phyloP scores from a whole-genome alignment of 768 basidiomycete species.

The Russula sp. region DNA sequence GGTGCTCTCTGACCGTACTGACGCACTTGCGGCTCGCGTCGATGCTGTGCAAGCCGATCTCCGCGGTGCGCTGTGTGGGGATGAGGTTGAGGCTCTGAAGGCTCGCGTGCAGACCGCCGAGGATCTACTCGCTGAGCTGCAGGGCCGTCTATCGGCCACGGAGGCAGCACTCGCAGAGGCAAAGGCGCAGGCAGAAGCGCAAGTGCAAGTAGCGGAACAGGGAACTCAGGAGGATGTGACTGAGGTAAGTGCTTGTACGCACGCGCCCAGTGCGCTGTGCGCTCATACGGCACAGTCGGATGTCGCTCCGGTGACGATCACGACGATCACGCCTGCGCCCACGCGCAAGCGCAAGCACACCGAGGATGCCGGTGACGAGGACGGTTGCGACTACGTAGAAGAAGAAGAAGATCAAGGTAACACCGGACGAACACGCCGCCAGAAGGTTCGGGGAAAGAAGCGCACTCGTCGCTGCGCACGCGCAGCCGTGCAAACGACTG shows the following conservation, averaged over 20 bases:
- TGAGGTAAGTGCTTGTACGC: constrained; percentile 16
- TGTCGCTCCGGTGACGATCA: constrained; percentile 16
- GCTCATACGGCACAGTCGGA: constrained; percentile 29
- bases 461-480: constrained; percentile 39
- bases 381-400: not conserved
- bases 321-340: not conserved
- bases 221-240: not conserved
- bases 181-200: constrained; percentile 30
- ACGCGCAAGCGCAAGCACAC: constrained; percentile 34
- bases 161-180: not conserved
- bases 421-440: constrained; percentile 8
- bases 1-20: constrained; percentile 21
- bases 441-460: constrained; percentile 25
- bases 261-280: constrained; percentile 16
- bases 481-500: constrained; percentile 51
- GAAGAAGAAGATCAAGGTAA: constrained; percentile 1
- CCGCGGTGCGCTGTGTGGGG: not conserved
- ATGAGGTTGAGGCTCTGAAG: constrained; percentile 4
- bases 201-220: constrained; percentile 29
- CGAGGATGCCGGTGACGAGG: constrained; percentile 24
- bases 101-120: constrained; percentile 8
- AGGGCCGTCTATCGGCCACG: constrained; percentile 1
- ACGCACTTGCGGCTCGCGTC: constrained; percentile 20
- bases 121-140: constrained; percentile 6
- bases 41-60: constrained; percentile 19